These are phyloP conservation scores for Pythium pyrilobum DNA, from an alignment of 352 stramenopile species.

Conservation along the genomic window DNA sequence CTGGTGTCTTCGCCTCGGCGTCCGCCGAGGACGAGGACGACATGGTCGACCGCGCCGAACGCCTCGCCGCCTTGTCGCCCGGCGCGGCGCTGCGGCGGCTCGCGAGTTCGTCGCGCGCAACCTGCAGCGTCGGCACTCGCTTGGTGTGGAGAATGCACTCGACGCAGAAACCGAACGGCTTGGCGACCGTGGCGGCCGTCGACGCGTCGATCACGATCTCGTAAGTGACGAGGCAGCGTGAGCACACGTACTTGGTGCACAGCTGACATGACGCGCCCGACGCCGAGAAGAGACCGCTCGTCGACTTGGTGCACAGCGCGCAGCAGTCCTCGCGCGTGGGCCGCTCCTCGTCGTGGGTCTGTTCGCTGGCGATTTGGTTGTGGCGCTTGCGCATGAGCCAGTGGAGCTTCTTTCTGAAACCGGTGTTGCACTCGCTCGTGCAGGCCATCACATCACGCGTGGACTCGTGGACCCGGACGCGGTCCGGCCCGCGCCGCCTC, in stretches of 20 bases:
- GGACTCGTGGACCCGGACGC: conserved; percentile 21
- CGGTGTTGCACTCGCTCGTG: conserved; percentile 18
- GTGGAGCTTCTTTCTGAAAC: conserved; percentile 41
- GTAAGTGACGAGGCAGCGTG: conserved; percentile 1
- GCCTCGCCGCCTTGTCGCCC: background rate
- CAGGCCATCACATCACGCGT: conserved; percentile 14
- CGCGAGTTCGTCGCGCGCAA: conserved; percentile 5
- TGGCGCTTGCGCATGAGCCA: conserved; percentile 29
- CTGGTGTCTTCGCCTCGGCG: too few species aligned
- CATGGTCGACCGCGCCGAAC: too few species aligned
- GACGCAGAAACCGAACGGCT: conserved; percentile 10
- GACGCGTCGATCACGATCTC: conserved; percentile 10
- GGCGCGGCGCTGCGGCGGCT: background rate
- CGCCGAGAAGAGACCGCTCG: background rate
- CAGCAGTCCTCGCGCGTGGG: background rate
- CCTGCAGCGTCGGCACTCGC: background rate
- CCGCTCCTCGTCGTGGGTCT: background rate
- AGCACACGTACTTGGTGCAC: conserved; percentile 9
- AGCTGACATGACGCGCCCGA: conserved; percentile 8
- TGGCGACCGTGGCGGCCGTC: background rate
- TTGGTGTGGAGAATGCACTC: conserved; percentile 10
- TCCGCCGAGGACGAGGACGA: too few species aligned
- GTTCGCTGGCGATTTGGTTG: background rate
- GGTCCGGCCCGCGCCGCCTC: background rate
- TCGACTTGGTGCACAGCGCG: background rate